Evolutionary conservation across 352 stramenopile genomes (phyloP).

Genomic region (Phytophthora citricola): DNA sequence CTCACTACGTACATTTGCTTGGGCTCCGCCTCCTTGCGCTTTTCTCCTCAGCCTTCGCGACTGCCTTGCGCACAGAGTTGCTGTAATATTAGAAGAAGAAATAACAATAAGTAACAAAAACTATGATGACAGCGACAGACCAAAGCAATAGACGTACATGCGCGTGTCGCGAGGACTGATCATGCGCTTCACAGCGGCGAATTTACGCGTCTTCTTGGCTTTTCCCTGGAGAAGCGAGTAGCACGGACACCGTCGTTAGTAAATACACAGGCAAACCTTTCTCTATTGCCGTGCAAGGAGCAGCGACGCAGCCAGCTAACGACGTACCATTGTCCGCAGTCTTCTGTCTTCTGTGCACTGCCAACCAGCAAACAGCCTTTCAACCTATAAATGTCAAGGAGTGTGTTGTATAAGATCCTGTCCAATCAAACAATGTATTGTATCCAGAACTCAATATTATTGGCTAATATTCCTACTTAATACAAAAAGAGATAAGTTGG

Average conservation of each 20-base stretch:
- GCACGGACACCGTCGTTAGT: conserved; percentile 6
- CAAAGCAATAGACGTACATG: conserved; percentile 78
- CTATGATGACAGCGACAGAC: conserved; percentile 1
- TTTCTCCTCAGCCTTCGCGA: conserved; percentile 85
- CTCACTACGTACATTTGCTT: conserved; percentile 90
- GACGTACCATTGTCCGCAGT: conserved; percentile 29
- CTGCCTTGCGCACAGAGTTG: conserved; percentile 82
- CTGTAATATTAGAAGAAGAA: conserved; percentile 33
- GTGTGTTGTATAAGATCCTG: too few relatives aligned
- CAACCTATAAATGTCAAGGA: too few relatives aligned
- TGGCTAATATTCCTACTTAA: too few relatives aligned
- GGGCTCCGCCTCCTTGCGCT: conserved; percentile 90
- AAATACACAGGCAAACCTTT: not conserved
- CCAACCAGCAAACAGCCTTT: conserved; percentile 23
- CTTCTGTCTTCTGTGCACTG: conserved; percentile 16
- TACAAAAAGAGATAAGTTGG: too few relatives aligned
- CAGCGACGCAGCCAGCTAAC: not conserved
- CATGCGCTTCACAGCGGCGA: conserved; percentile 98
- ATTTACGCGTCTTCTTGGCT: conserved; percentile 98
- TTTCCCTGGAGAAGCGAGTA: conserved; percentile 84
- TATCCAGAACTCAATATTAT: too few relatives aligned
- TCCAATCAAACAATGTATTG: too few relatives aligned
- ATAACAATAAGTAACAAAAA: conserved; percentile 1
- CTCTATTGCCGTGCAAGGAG: not conserved
- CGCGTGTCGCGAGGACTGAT: conserved; percentile 98